Conservation (phyloP, 352 stramenopile species). For the Globisporangium okanoganense region DNA sequence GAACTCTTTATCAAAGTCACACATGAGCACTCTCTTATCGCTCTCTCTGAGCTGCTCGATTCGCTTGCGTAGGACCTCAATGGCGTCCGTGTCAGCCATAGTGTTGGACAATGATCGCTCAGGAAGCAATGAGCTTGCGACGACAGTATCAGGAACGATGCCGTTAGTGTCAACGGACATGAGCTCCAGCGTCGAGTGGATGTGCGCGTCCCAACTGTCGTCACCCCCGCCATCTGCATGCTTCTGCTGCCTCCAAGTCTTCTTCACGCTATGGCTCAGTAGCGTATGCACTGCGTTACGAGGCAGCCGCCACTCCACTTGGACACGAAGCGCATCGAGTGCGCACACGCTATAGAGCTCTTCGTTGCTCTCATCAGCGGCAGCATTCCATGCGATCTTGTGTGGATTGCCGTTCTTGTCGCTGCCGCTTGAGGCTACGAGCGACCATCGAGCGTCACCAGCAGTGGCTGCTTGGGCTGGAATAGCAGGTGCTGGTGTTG, state of each 20-base stretch:
- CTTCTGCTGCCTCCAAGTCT: not conserved
- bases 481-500: not conserved
- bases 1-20: conserved; percentile 49
- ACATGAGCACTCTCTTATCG: conserved; percentile 20
- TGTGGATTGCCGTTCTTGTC: not conserved
- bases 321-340: conserved; percentile 5
- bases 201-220: not conserved
- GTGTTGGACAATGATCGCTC: not conserved
- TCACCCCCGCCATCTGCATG: not conserved
- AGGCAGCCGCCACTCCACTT: not conserved
- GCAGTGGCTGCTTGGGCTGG: not conserved
- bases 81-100: not conserved
- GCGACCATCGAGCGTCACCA: not conserved
- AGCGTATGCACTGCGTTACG: not conserved
- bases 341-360: not conserved
- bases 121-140: not conserved
- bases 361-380: not conserved
- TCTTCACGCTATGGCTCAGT: not conserved
- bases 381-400: not conserved
- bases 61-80: not conserved
- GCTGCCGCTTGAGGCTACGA: not conserved
- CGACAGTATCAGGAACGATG: not conserved
- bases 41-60: not conserved
- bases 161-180: not conserved
- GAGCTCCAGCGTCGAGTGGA: conserved; percentile 4